A percentile compares a stretch with the other conserved stretches of the same genome.
phyloP scores from a whole-genome alignment of 1,284 basidiomycete genomes.

The Marasmius sp. region DNA sequence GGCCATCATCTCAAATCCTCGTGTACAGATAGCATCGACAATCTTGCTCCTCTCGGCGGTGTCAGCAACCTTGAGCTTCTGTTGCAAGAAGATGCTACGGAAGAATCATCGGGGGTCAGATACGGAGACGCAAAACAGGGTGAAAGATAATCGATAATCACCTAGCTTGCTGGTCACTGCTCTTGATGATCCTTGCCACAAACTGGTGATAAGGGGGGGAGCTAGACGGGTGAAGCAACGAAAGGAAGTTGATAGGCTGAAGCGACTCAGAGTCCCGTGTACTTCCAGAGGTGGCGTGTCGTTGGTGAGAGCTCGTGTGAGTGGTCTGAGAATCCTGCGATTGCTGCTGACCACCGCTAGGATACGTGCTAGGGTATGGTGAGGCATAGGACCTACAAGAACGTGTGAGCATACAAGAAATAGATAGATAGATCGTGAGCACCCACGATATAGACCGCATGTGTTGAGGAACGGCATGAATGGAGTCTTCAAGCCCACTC shows the following conservation, averaged over 20 bases:
- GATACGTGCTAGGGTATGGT: neutral
- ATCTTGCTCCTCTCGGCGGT: constrained; percentile 75
- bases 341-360: constrained; percentile 3
- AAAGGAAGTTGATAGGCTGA: constrained; percentile 83
- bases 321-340: constrained; percentile 1
- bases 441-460: constrained; percentile 1
- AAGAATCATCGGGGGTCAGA: neutral
- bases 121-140: neutral
- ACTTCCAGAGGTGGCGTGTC: constrained; percentile 16
- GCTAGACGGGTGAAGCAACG: constrained; percentile 77
- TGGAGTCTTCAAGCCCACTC: constrained; percentile 13
- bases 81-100: constrained; percentile 77
- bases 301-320: constrained; percentile 26
- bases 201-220: constrained; percentile 79
- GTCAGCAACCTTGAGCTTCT: constrained; percentile 83
- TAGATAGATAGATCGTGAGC: neutral
- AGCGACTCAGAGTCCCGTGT: constrained; percentile 4
- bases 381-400: neutral
- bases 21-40: constrained; percentile 77
- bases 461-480: constrained; percentile 11
- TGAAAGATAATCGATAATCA: too few species aligned
- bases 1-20: constrained; percentile 87
- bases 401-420: neutral
- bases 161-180: constrained; percentile 76
- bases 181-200: constrained; percentile 79